Conservation (phyloP, 2,329 filamentous ascomycete species). For the Myriosclerotinia scirpicola region DNA sequence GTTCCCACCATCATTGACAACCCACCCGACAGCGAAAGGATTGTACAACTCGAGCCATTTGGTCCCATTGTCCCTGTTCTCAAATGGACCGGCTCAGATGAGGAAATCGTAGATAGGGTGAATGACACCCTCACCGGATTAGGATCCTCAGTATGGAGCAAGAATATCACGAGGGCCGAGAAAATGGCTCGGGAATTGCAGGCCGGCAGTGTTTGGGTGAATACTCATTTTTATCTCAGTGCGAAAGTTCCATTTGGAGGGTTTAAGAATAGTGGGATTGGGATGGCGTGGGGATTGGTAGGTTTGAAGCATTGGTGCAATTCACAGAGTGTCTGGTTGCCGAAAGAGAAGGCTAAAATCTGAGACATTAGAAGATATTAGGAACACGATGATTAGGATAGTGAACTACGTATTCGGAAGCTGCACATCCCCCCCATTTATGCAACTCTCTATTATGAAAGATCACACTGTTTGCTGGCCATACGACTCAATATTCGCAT, state of each 20-base stretch:
- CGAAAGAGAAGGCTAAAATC: not conserved
- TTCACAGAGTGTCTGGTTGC: slow-evolving; percentile 21
- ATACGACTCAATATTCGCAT: not conserved
- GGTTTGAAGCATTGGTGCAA: slow-evolving; percentile 22
- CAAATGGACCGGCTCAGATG: slow-evolving; percentile 30
- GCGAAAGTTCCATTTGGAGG: slow-evolving; percentile 45
- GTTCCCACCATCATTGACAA: slow-evolving; percentile 58
- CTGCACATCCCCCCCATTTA: not conserved
- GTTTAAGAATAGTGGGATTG: slow-evolving; percentile 41
- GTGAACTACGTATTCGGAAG: not conserved
- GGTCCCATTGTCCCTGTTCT: slow-evolving; percentile 39
- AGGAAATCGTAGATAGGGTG: slow-evolving; percentile 56
- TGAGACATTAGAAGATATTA: not conserved
- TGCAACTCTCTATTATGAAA: not conserved
- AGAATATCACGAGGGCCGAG: slow-evolving; percentile 51
- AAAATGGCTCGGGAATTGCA: slow-evolving; percentile 54
- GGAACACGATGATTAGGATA: not conserved
- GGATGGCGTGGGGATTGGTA: slow-evolving; percentile 31
- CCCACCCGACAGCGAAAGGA: slow-evolving; percentile 53
- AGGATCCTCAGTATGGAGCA: slow-evolving; percentile 58
- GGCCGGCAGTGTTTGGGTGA: slow-evolving; percentile 61
- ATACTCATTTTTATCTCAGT: slow-evolving; percentile 50
- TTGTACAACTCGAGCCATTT: slow-evolving; percentile 61
- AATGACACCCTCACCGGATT: slow-evolving; percentile 54
- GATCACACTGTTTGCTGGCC: not conserved